Conservation (phyloP, 2,329 filamentous ascomycete species). For the Tolypocladium ophioglossoides region DNA sequence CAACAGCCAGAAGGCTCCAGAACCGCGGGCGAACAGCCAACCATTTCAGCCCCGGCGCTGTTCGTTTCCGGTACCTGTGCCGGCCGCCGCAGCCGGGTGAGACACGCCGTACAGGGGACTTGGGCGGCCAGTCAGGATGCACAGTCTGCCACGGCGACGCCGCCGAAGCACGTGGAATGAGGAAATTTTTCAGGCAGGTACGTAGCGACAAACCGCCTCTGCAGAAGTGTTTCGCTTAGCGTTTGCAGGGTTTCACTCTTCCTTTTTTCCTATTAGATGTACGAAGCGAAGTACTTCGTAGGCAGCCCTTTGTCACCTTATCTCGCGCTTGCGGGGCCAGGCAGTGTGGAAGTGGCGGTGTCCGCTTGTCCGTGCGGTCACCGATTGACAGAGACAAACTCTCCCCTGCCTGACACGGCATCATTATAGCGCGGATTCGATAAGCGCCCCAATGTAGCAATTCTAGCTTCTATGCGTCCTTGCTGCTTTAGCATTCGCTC, state of each 20-base stretch:
- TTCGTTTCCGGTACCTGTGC: constrained; percentile 12
- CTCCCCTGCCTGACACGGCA: too few relatives aligned
- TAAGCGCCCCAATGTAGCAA: too few relatives aligned
- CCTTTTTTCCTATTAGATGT: too few relatives aligned
- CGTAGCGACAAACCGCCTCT: background rate
- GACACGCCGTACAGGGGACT: constrained; percentile 10
- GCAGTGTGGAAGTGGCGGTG: too few relatives aligned
- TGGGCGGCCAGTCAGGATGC: background rate
- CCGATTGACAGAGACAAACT: too few relatives aligned
- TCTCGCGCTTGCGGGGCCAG: too few relatives aligned
- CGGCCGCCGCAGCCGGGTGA: constrained; percentile 1
- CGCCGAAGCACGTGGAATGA: background rate
- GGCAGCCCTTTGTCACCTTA: too few relatives aligned
- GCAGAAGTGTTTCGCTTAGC: background rate
- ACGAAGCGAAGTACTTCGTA: too few relatives aligned
- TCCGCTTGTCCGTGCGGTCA: too few relatives aligned
- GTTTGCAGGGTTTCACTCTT: background rate
- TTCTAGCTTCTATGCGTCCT: too few relatives aligned
- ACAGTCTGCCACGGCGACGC: background rate
- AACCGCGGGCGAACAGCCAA: constrained; percentile 9
- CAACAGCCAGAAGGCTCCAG: constrained; percentile 26
- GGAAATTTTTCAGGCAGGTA: background rate
- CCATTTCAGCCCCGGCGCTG: background rate
- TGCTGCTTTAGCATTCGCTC: too few relatives aligned
- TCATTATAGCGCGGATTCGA: too few relatives aligned